phyloP scores from a whole-genome alignment of 768 basidiomycete genomes.

The Fistulinella prunicolor region DNA sequence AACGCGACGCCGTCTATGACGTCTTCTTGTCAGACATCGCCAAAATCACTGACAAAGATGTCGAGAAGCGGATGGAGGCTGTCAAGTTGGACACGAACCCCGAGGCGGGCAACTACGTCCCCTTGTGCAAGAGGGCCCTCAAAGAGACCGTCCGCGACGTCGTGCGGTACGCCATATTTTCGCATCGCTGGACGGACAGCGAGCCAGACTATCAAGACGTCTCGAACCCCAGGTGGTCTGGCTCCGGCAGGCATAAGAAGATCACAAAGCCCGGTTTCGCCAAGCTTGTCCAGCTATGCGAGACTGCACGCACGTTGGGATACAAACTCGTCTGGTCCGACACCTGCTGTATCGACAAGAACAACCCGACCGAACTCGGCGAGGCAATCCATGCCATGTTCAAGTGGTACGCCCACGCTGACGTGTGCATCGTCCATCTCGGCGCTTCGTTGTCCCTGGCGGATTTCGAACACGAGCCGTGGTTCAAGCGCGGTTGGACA shows the following conservation, averaged over 20 bases:
- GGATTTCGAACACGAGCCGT: slow-evolving; percentile 20
- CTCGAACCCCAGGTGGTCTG: background rate
- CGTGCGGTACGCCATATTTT: slow-evolving; percentile 24
- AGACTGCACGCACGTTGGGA: slow-evolving; percentile 17
- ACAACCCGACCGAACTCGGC: slow-evolving; percentile 23
- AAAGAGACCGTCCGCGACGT: slow-evolving; percentile 16
- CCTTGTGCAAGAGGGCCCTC: slow-evolving; percentile 11
- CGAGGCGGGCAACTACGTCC: slow-evolving; percentile 16
- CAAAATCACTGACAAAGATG: slow-evolving; percentile 15
- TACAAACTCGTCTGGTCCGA: slow-evolving; percentile 29
- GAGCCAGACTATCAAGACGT: slow-evolving; percentile 26
- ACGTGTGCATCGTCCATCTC: slow-evolving; percentile 30
- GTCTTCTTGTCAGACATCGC: slow-evolving; percentile 19
- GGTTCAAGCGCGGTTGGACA: slow-evolving; percentile 29
- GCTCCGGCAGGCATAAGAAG: slow-evolving; percentile 2
- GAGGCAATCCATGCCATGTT: slow-evolving; percentile 34
- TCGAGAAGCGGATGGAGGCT: slow-evolving; percentile 2
- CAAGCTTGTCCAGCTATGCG: slow-evolving; percentile 22
- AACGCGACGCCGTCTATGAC: slow-evolving; percentile 17
- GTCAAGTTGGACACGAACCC: slow-evolving; percentile 1
- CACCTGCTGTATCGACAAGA: slow-evolving; percentile 31
- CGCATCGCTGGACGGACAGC: slow-evolving; percentile 22
- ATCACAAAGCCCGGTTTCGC: slow-evolving; percentile 2
- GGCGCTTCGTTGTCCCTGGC: slow-evolving; percentile 9
- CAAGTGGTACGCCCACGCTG: slow-evolving; percentile 29